Percentiles rank a stretch among this genome's conserved stretches.
Evolutionary conservation across 495 filamentous ascomycete genomes (phyloP).

Genomic region (Neurospora hispaniola): DNA sequence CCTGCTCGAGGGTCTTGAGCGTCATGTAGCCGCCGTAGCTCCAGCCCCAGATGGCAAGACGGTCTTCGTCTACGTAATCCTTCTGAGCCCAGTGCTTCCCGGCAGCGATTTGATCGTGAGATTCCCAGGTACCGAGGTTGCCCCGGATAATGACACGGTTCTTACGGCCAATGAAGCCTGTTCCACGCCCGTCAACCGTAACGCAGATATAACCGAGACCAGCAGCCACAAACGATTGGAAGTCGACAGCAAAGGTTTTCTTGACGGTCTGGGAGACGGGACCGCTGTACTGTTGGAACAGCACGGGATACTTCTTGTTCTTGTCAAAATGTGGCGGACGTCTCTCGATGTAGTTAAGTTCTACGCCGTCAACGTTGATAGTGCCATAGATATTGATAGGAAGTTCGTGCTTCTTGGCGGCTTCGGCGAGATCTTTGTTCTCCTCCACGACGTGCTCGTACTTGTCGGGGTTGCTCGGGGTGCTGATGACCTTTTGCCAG

Average conservation of each 20-base stretch:
- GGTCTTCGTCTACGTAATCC: conserved; percentile 67
- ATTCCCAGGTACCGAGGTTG: conserved; percentile 76
- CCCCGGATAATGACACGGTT: conserved; percentile 72
- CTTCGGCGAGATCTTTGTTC: conserved; percentile 56
- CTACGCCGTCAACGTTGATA: conserved; percentile 55
- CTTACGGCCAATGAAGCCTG: conserved; percentile 79
- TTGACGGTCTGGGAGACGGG: conserved; percentile 80
- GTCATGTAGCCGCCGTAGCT: conserved; percentile 96
- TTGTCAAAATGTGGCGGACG: conserved; percentile 84
- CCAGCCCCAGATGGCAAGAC: conserved; percentile 97
- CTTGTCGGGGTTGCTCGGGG: conserved; percentile 51
- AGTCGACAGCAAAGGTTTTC: conserved; percentile 76
- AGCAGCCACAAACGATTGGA: conserved; percentile 81
- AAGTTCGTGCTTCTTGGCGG: conserved; percentile 65
- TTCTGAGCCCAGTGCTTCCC: conserved; percentile 79
- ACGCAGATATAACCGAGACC: conserved; percentile 89
- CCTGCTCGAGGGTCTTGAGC: conserved; percentile 87
- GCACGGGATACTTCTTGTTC: conserved; percentile 78
- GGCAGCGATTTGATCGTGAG: conserved; percentile 81
- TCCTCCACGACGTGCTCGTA: conserved; percentile 66
- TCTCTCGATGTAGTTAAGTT: conserved; percentile 82
- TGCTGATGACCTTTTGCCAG: conserved; percentile 85
- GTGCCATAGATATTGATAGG: conserved; percentile 80
- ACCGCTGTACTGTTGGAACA: conserved; percentile 88
- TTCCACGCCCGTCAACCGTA: conserved; percentile 88